Evolutionary conservation across 2,329 filamentous ascomycete genomes (phyloP).

Genomic region (Aspergillus costaricaensis): DNA sequence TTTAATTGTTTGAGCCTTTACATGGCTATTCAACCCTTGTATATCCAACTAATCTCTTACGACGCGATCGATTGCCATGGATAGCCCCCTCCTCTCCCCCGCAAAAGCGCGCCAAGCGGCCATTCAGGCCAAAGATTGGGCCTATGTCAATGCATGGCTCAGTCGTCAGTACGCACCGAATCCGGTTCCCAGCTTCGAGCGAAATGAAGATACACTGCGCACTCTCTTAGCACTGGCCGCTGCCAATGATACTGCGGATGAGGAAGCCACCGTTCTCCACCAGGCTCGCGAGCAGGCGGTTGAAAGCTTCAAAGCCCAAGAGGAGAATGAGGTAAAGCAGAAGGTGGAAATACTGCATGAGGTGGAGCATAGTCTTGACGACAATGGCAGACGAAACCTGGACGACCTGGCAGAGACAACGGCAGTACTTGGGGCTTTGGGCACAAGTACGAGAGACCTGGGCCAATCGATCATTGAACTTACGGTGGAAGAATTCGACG

Average conservation of each 20-base stretch:
- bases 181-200: conserved; percentile 73
- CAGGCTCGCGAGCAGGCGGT: conserved; percentile 41
- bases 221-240: conserved; percentile 72
- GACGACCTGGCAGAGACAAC: conserved; percentile 59
- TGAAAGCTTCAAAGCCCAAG: conserved; percentile 32
- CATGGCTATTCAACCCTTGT: neutral
- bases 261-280: conserved; percentile 40
- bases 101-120: conserved; percentile 72
- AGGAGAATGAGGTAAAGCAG: conserved; percentile 32
- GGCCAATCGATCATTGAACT: conserved; percentile 58
- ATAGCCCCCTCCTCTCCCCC: conserved; percentile 57
- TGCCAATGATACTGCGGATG: conserved; percentile 69
- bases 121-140: conserved; percentile 87
- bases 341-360: conserved; percentile 52
- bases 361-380: conserved; percentile 56
- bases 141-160: conserved; percentile 82
- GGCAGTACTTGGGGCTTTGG: conserved; percentile 53
- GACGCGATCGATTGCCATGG: conserved; percentile 21
- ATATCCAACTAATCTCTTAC: conserved; percentile 8
- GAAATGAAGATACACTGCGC: conserved; percentile 79
- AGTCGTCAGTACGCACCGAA: conserved; percentile 66
- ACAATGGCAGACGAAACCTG: conserved; percentile 58
- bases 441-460: conserved; percentile 53
- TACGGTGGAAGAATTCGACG: conserved; percentile 55
- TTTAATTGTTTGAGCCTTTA: neutral